Evolutionary conservation across 805 yeast species (phyloP), one percentile per base, ranked within the genome.

Genomic region (Naumovozyma castellii): DNA sequence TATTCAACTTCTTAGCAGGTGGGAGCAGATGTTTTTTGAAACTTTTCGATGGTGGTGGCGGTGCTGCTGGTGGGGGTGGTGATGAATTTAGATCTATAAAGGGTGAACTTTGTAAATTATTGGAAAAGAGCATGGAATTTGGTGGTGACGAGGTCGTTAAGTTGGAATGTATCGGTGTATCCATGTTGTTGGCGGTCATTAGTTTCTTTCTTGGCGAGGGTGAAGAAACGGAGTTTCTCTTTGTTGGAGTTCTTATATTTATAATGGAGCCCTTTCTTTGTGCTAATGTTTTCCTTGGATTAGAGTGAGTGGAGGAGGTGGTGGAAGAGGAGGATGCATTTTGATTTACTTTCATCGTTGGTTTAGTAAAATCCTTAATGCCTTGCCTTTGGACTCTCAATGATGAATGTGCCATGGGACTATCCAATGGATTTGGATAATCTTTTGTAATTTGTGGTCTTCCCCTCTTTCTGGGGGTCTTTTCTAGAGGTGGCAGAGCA

Each of bases 371-470:
- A 16, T 46, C 47, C 16, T 51, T 51, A 12, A 56, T 44, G 9
- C 54, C 57, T 31, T 46, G 40, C 38, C 43, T 56, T 32, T 60
- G 62, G 22, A 61, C 59, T 36, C 53, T 51, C 40, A 56, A 32
- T 1, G 66, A 61, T 2, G 64, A 55, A 18, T 51, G 53, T 3
- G 66, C 66, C 64, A 61, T 60, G 16, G 66, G 66, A 13, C 59
- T 53, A 38, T 58, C 53, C 49, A 59, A 44, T 10, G 65, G 65
- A 38, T 60, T 53, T 8, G 51, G 49, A 35, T 61, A 61, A 19
- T 56, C 50, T 42, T 59, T 61, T 10, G 56, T 51, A 9, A 61
- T 52, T 12, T 61, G 58, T 5, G 66, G 66, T 51, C 66, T 53
- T 3, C 66, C 66, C 41, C 66, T 51, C 33, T 52, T 55, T 39